Conservation (phyloP, 345 rosid species). For the Lepidium africanum region DNA sequence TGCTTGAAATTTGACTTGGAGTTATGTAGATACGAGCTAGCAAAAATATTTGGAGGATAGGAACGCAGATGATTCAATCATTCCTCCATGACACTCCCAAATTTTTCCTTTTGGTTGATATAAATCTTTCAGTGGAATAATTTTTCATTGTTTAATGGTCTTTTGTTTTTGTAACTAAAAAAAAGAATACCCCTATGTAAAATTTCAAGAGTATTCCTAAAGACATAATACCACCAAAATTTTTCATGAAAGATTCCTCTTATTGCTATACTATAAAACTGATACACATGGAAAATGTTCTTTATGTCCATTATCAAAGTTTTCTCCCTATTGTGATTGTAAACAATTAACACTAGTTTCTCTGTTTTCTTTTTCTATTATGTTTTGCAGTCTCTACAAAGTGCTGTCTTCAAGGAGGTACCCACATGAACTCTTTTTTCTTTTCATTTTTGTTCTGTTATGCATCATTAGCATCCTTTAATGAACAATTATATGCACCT, state of each 20-base stretch:
- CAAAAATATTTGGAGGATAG: neutral
- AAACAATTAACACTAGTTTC: neutral
- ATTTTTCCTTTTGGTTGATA: neutral
- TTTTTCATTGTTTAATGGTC: neutral
- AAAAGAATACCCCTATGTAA: neutral
- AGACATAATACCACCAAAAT: neutral
- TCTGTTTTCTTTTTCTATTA: neutral
- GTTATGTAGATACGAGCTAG: too few relatives aligned
- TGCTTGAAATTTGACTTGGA: too few relatives aligned
- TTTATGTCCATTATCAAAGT: neutral
- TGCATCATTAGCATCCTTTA: neutral
- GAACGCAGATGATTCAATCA: neutral
- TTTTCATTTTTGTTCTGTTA: neutral
- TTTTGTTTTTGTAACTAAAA: neutral
- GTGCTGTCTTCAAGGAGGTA: slow-evolving; percentile 97
- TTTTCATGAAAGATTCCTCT: neutral
- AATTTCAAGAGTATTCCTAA: neutral
- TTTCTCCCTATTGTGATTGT: neutral
- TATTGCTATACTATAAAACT: too few relatives aligned
- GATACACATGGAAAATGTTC: neutral
- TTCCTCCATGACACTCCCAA: neutral
- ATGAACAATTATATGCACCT: neutral
- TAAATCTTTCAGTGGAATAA: neutral
- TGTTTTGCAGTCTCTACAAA: slow-evolving; percentile 84
- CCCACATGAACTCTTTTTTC: neutral